Conservation (phyloP, 768 basidiomycete genomes). For the Termitomyces bulborhizus region DNA sequence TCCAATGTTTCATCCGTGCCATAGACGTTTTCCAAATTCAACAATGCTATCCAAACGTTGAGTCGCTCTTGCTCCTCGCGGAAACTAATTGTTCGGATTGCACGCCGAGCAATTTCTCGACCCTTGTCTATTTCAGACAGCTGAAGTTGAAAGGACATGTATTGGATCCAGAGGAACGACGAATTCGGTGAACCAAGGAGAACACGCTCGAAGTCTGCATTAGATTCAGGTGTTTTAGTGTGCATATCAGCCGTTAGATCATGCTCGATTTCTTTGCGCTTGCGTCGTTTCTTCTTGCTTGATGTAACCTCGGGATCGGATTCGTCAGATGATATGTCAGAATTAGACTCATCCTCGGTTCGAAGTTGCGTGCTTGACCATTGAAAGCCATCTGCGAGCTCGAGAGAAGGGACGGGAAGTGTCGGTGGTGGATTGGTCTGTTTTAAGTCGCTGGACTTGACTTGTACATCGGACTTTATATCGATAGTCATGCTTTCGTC, state of each 20-base stretch:
- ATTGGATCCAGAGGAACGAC: constrained; percentile 97
- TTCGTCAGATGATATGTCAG: constrained; percentile 42
- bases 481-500: constrained; percentile 41
- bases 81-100: constrained; percentile 84
- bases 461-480: constrained; percentile 25
- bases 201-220: constrained; percentile 89
- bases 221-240: constrained; percentile 79
- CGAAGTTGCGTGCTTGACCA: constrained; percentile 48
- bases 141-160: constrained; percentile 97
- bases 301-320: constrained; percentile 37
- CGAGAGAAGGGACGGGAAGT: constrained; percentile 32
- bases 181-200: constrained; percentile 94
- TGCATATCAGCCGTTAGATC: constrained; percentile 89
- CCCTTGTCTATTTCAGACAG: constrained; percentile 97
- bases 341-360: constrained; percentile 33
- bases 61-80: constrained; percentile 94
- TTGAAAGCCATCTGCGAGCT: constrained; percentile 59
- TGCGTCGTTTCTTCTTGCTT: constrained; percentile 60
- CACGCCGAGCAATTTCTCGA: constrained; percentile 77
- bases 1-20: constrained; percentile 81
- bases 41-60: constrained; percentile 95
- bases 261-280: constrained; percentile 65
- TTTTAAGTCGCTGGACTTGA: constrained; percentile 9
- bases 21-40: constrained; percentile 92
- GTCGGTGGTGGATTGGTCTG: constrained; percentile 5